Percentiles rank a stretch among this genome's conserved stretches.
These are phyloP conservation scores for Hortiboletus flavorubellus DNA, from an alignment of 768 basidiomycete species.

Conservation along the genomic window DNA sequence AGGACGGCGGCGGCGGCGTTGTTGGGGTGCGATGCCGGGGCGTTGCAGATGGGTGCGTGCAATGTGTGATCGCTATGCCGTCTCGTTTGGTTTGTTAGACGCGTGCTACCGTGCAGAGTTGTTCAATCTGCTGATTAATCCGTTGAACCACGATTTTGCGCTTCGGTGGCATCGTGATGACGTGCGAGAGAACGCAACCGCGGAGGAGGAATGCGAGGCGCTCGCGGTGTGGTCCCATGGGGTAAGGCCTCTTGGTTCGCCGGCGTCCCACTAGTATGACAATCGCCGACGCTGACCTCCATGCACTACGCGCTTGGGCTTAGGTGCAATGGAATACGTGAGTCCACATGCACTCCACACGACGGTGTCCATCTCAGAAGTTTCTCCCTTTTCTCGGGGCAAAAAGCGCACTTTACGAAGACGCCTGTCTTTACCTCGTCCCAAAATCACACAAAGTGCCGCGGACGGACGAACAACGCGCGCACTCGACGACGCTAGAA, in stretches of 20 bases:
- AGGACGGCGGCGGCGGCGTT: slow-evolving; percentile 42
- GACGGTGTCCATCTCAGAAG: not conserved
- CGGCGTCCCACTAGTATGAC: not conserved
- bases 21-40: slow-evolving; percentile 50
- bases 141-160: slow-evolving; percentile 59
- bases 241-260: slow-evolving; percentile 31
- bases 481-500: slow-evolving; percentile 46
- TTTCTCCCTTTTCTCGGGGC: too few species aligned
- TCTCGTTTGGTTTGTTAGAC: too few species aligned
- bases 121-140: slow-evolving; percentile 76
- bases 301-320: not conserved
- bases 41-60: slow-evolving; percentile 69
- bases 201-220: slow-evolving; percentile 57
- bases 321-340: slow-evolving; percentile 85
- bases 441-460: slow-evolving; percentile 62
- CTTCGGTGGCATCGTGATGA: slow-evolving; percentile 82
- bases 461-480: slow-evolving; percentile 56
- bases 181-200: slow-evolving; percentile 52
- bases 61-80: too few species aligned
- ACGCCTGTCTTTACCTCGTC: slow-evolving; percentile 68
- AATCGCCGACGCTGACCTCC: not conserved
- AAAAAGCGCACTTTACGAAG: slow-evolving; percentile 60
- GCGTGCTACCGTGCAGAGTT: slow-evolving; percentile 39
- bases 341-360: slow-evolving; percentile 17
- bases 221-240: slow-evolving; percentile 63